Evolutionary conservation across 805 yeast genomes (phyloP), one percentile per base, ranked within the genome.

Genomic region (Candida maltosa): DNA sequence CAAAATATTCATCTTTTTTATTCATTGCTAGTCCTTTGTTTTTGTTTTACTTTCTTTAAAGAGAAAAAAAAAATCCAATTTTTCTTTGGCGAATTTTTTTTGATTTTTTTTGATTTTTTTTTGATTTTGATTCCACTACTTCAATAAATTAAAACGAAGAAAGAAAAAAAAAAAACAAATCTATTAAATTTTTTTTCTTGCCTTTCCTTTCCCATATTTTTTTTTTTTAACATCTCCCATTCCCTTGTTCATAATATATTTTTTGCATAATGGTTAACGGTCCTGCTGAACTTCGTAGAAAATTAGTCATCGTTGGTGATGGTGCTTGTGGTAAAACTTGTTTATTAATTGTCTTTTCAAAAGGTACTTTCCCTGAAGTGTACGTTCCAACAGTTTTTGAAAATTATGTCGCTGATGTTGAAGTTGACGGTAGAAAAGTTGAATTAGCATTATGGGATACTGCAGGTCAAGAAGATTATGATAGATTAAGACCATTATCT

Each of bases 241-340:
- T n/a, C 10, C 23, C 23, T 27, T 7, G 19, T 6, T 27, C 8
- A 27, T 15, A 18, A 21, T 31, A 22, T 33, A 16, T 29, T 29
- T 30, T n/a, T 26, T 23, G 34, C 36, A 41, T 27, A 35, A 61
- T 61, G 68, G 65, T 52, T 48, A 70, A 71, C 47, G 69, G 75
- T 54, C 65, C 71, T 46, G 75, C 78, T 48, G 75, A 72, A 54
- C 64, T 71, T 50, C 69, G 87, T 73, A 80, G 83, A 69, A 87
- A 87, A 68, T 75, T 87, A 56, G 96, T 88, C 61, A 86, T 88
- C 57, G 96, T 87, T 38, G 96, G 96, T 64, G 96, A 87, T 63
- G 96, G 96, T 78, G 95, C 95, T 39, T 88, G 96, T 73, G 96
- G 96, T 70, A 87, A 87, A 60, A 88, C 96, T 6, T 88, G 95